Evolutionary conservation across 2,329 filamentous ascomycete species (phyloP).

Genomic region (Plectosphaerella cucumerina): DNA sequence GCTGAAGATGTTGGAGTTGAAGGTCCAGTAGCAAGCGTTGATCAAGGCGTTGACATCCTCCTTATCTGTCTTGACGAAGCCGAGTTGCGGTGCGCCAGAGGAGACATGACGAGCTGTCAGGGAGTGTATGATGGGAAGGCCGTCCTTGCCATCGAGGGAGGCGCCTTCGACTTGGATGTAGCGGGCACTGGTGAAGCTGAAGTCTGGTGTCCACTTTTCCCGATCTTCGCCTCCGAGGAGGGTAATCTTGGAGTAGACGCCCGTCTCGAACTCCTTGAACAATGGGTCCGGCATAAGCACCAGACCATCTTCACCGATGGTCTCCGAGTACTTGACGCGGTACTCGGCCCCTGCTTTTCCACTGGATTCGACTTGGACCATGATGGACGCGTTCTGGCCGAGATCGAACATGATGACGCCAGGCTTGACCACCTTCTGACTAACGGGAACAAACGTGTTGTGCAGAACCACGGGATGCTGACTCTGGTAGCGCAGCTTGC

Average conservation of each 20-base stretch:
- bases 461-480: constrained; percentile 33
- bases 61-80: constrained; percentile 31
- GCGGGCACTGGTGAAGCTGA: constrained; percentile 34
- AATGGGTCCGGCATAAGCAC: constrained; percentile 36
- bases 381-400: constrained; percentile 19
- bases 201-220: constrained; percentile 33
- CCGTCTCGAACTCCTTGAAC: constrained; percentile 25
- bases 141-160: constrained; percentile 16
- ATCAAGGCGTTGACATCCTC: constrained; percentile 35
- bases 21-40: constrained; percentile 40
- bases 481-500: constrained; percentile 32
- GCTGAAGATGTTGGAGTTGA: constrained; percentile 36
- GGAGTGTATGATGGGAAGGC: constrained; percentile 27
- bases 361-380: constrained; percentile 16
- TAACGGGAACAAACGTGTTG: constrained; percentile 26
- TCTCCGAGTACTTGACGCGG: constrained; percentile 18
- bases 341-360: constrained; percentile 13
- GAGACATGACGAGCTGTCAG: constrained; percentile 32
- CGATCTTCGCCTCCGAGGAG: constrained; percentile 20
- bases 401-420: constrained; percentile 16
- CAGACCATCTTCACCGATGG: constrained; percentile 16
- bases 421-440: constrained; percentile 10
- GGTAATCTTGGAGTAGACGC: constrained; percentile 32
- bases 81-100: constrained; percentile 29
- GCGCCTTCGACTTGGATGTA: constrained; percentile 36